A percentile compares a stretch with the other conserved stretches of the same genome.
These are phyloP conservation scores for Paecilomyces sp. DNA, from an alignment of 2,329 filamentous ascomycete species.

Conservation along the genomic window DNA sequence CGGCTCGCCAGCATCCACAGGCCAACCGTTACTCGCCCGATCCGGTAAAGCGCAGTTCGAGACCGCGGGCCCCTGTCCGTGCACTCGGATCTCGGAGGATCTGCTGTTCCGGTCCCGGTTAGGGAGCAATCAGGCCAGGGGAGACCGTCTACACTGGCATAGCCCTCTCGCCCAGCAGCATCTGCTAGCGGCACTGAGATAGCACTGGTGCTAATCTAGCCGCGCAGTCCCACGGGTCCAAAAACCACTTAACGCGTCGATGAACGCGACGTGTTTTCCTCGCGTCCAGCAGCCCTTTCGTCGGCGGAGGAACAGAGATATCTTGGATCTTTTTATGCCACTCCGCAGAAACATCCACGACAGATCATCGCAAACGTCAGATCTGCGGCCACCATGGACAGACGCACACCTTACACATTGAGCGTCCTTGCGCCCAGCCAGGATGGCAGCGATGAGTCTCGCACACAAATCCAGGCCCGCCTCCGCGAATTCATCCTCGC, in stretches of 20 bases:
- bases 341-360: slow-evolving; percentile 3
- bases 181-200: not conserved
- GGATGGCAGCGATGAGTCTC: slow-evolving; percentile 60
- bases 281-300: slow-evolving; percentile 12
- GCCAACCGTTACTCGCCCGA: not conserved
- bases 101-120: not conserved
- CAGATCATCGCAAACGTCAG: slow-evolving; percentile 6
- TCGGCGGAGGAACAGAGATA: slow-evolving; percentile 3
- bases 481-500: slow-evolving; percentile 88
- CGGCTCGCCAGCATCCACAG: not conserved
- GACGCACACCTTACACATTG: slow-evolving; percentile 76
- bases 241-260: slow-evolving; percentile 35
- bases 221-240: not conserved
- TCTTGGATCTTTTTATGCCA: slow-evolving; percentile 2
- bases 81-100: not conserved
- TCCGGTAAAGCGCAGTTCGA: not conserved
- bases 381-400: slow-evolving; percentile 58
- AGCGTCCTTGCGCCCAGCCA: slow-evolving; percentile 68
- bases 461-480: slow-evolving; percentile 66
- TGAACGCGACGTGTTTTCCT: slow-evolving; percentile 27
- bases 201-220: not conserved
- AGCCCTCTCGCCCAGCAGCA: not conserved
- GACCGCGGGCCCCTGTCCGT: not conserved
- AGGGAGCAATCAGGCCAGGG: not conserved
- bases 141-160: not conserved